Percentiles rank a stretch among this genome's conserved stretches.
Conservation (phyloP, 164 flowering plant genomes). For the Chloranthus sessilifolius region DNA sequence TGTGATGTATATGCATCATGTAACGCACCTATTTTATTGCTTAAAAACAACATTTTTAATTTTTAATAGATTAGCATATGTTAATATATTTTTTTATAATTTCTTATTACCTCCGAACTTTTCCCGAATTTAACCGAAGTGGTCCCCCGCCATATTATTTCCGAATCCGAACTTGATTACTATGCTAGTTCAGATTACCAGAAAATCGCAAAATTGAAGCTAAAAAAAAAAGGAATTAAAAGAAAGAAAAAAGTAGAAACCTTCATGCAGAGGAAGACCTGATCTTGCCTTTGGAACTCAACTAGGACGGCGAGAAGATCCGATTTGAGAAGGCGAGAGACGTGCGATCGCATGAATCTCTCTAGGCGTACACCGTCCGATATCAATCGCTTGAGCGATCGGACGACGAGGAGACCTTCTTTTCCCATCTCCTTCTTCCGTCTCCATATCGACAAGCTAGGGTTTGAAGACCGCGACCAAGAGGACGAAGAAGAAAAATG, state of each 20-base stretch:
- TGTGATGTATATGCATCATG: too few species aligned
- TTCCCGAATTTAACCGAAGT: too few species aligned
- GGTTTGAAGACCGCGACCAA: constrained; percentile 36
- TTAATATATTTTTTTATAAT: too few species aligned
- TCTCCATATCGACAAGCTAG: constrained; percentile 92
- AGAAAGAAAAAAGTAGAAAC: constrained; percentile 20
- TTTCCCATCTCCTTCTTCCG: constrained; percentile 90
- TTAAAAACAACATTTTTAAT: too few species aligned
- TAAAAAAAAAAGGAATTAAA: constrained; percentile 4
- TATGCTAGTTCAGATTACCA: too few species aligned
- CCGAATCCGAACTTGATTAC: too few species aligned
- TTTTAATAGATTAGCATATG: too few species aligned
- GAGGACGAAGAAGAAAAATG: constrained; percentile 3
- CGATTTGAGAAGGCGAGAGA: constrained; percentile 83
- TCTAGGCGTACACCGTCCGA: constrained; percentile 55
- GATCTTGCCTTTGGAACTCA: constrained; percentile 88
- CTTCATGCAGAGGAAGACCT: constrained; percentile 82
- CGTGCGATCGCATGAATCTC: constrained; percentile 53
- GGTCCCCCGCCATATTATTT: too few species aligned
- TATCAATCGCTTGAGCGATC: constrained; percentile 72
- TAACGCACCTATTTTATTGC: too few species aligned
- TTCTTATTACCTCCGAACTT: too few species aligned
- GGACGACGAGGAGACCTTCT: constrained; percentile 73
- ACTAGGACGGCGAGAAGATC: constrained; percentile 85
- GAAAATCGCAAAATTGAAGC: too few species aligned